Evolutionary conservation across 2,329 filamentous ascomycete species (phyloP).

Genomic region (Cercospora nicotianae): DNA sequence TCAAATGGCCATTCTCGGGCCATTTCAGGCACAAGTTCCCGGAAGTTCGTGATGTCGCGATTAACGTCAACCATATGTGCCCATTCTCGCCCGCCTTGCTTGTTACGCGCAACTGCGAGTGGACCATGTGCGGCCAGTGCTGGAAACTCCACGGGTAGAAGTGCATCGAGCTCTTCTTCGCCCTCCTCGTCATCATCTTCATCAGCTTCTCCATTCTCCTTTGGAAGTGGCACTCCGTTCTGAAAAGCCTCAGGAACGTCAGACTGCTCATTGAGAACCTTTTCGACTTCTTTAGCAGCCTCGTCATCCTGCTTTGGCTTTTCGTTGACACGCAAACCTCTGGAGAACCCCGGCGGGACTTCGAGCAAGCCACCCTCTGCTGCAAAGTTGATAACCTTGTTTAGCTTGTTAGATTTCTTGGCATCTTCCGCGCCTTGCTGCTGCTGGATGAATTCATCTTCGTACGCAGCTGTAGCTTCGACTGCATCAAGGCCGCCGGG

Average conservation of each 20-base stretch:
- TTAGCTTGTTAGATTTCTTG: conserved; percentile 57
- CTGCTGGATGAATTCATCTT: conserved; percentile 66
- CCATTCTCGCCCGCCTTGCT: conserved; percentile 82
- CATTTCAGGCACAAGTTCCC: conserved; percentile 92
- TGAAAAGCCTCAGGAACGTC: conserved; percentile 44
- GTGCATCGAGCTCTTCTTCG: conserved; percentile 72
- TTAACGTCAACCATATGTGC: conserved; percentile 98
- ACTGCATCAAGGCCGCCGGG: conserved; percentile 86
- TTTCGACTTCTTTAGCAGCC: conserved; percentile 68
- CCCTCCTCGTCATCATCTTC: conserved; percentile 43
- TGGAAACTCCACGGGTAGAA: conserved; percentile 90
- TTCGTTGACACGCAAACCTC: conserved; percentile 73
- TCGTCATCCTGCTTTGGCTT: conserved; percentile 54
- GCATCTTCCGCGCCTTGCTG: conserved; percentile 45
- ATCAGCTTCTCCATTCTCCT: conserved; percentile 46
- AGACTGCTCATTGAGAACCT: conserved; percentile 56
- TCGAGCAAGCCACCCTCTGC: conserved; percentile 75
- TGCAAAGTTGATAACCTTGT: conserved; percentile 81
- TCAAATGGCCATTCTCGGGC: conserved; percentile 95
- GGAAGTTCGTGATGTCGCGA: conserved; percentile 89
- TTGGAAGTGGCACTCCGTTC: conserved; percentile 37
- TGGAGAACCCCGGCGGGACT: conserved; percentile 75
- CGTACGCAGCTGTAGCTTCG: conserved; percentile 78
- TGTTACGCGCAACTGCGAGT: conserved; percentile 68
- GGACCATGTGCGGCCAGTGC: conserved; percentile 81